Percentiles rank a stretch among this genome's conserved stretches.
These are phyloP conservation scores for Trichoderma sp. DNA, from an alignment of 2,329 filamentous ascomycete species.

Conservation along the genomic window DNA sequence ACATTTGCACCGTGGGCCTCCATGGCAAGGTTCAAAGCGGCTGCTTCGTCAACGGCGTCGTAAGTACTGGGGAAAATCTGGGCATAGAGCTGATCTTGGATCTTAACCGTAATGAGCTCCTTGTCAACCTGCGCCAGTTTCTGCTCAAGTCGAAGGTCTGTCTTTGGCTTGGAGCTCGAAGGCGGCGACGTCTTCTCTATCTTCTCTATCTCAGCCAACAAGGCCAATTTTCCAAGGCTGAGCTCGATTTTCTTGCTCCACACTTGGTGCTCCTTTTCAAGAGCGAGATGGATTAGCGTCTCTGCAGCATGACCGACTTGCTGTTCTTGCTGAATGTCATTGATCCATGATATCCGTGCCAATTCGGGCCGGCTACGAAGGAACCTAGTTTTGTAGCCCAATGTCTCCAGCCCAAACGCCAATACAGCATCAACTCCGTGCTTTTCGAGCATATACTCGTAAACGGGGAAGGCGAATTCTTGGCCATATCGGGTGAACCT, in stretches of 20 bases:
- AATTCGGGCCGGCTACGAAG: constrained; percentile 69
- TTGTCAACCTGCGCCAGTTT: constrained; percentile 56
- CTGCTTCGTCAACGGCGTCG: constrained; percentile 74
- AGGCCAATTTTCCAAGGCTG: constrained; percentile 79
- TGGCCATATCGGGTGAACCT: constrained; percentile 65
- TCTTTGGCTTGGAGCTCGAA: constrained; percentile 38
- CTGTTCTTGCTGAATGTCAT: constrained; percentile 75
- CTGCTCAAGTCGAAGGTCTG: constrained; percentile 40
- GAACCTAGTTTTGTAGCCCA: constrained; percentile 72
- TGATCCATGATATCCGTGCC: constrained; percentile 88
- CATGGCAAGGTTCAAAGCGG: constrained; percentile 73
- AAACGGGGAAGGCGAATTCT: constrained; percentile 72
- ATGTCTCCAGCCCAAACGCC: constrained; percentile 66
- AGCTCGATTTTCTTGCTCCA: constrained; percentile 95
- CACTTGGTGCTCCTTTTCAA: constrained; percentile 70
- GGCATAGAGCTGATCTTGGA: constrained; percentile 78
- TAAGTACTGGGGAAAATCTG: constrained; percentile 66
- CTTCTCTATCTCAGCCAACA: constrained; percentile 61
- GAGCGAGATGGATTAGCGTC: constrained; percentile 67
- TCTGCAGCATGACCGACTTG: constrained; percentile 72
- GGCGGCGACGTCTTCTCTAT: constrained; percentile 34
- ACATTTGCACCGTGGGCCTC: constrained; percentile 60
- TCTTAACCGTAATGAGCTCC: constrained; percentile 65
- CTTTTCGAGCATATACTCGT: constrained; percentile 70
- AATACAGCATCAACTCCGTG: constrained; percentile 67